Conservation (phyloP, 441 rosid genomes). For the Monsonia emarginata region DNA sequence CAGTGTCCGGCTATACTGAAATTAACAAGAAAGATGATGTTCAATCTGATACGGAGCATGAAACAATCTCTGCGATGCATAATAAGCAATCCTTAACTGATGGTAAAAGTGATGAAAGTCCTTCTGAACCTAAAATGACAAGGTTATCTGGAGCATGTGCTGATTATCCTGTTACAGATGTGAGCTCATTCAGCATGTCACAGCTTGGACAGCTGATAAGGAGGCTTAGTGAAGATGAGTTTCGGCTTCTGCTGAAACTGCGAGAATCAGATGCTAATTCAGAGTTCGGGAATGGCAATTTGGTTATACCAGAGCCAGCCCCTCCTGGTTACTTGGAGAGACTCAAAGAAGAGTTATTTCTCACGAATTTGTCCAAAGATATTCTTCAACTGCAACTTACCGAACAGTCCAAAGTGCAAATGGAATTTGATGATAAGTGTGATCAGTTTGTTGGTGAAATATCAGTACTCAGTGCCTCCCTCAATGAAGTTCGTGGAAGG, state of each 20-base stretch:
- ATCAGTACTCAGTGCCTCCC: conserved; percentile 39
- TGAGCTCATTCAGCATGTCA: conserved; percentile 29
- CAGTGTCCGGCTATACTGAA: conserved; percentile 17
- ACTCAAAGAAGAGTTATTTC: conserved; percentile 61
- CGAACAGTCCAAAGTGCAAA: conserved; percentile 50
- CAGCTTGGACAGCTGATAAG: conserved; percentile 45
- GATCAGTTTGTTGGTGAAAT: conserved; percentile 45
- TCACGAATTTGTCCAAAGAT: conserved; percentile 49
- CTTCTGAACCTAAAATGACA: conserved; percentile 22
- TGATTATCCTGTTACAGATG: conserved; percentile 31
- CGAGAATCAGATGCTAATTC: conserved; percentile 32
- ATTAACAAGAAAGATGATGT: conserved; percentile 18
- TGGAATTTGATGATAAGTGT: conserved; percentile 36
- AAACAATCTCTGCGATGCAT: conserved; percentile 26
- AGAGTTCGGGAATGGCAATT: conserved; percentile 23
- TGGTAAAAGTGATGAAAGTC: conserved; percentile 28
- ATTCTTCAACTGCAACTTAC: conserved; percentile 50
- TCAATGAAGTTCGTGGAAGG: conserved; percentile 32
- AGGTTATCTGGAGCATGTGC: conserved; percentile 24
- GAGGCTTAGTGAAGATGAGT: conserved; percentile 60
- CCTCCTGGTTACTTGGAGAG: conserved; percentile 32
- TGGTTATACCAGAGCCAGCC: conserved; percentile 16
- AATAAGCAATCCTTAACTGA: conserved; percentile 33
- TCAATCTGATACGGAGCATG: conserved; percentile 25
- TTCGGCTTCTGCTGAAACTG: conserved; percentile 39